Conservation (phyloP, 2,329 filamentous ascomycete genomes). For the Blumeria hordei region DNA sequence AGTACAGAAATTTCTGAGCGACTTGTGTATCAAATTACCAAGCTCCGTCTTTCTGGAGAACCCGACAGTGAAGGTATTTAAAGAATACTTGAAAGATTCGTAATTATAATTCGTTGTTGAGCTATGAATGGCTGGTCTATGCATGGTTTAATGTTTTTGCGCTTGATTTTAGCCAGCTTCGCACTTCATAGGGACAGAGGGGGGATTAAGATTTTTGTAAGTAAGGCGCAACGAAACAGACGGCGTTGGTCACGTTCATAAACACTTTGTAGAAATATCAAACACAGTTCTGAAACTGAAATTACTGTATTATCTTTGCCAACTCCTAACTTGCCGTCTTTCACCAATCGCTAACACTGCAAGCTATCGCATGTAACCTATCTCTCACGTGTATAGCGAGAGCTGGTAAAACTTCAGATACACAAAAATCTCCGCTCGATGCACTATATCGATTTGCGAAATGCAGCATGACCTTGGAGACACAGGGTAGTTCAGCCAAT, state of each 20-base stretch:
- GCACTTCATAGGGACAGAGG: no score
- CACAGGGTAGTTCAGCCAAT: neutral
- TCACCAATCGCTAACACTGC: neutral
- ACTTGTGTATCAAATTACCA: conserved; percentile 28
- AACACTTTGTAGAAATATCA: no score
- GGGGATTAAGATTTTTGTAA: no score
- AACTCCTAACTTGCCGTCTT: neutral
- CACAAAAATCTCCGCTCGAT: neutral
- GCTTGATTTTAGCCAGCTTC: no score
- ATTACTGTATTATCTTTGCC: no score
- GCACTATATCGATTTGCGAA: neutral
- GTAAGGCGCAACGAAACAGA: no score
- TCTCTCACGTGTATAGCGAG: neutral
- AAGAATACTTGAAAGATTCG: neutral
- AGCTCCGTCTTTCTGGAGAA: conserved; percentile 17
- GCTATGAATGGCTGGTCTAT: no score
- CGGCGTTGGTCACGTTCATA: no score
- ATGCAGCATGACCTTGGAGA: neutral
- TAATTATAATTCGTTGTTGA: no score
- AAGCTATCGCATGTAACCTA: neutral
- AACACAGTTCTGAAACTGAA: no score
- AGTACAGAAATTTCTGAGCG: conserved; percentile 29
- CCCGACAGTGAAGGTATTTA: conserved; percentile 1
- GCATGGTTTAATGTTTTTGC: no score
- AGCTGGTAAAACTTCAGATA: neutral